Percentiles rank a stretch among this genome's conserved stretches.
phyloP scores from a whole-genome alignment of 2,329 filamentous ascomycete genomes.

The Clarireedia sp. region DNA sequence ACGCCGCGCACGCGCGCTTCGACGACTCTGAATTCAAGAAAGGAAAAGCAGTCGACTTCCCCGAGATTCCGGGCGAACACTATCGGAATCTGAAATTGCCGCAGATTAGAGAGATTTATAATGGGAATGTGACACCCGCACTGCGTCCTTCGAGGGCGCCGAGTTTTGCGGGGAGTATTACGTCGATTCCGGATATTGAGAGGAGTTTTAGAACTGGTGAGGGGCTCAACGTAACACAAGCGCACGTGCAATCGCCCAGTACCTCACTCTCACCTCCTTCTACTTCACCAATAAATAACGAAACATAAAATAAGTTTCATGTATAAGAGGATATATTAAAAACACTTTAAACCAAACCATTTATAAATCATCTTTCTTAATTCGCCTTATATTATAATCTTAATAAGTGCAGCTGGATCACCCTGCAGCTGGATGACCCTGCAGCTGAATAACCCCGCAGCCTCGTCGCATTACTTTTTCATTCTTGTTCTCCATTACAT shows the following conservation, averaged over 20 bases:
- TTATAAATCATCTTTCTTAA: too few relatives aligned
- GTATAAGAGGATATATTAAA: too few relatives aligned
- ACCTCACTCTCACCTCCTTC: not conserved
- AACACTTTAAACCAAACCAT: too few relatives aligned
- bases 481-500: too few relatives aligned
- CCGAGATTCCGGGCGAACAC: constrained; percentile 47
- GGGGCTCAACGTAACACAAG: not conserved
- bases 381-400: too few relatives aligned
- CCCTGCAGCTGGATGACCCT: too few relatives aligned
- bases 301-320: too few relatives aligned
- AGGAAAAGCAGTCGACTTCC: constrained; percentile 42
- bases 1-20: constrained; percentile 39
- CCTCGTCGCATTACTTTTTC: too few relatives aligned
- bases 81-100: constrained; percentile 36
- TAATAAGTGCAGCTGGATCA: too few relatives aligned
- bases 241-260: not conserved
- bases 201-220: not conserved
- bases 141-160: constrained; percentile 31
- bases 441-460: too few relatives aligned
- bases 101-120: constrained; percentile 36
- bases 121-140: constrained; percentile 28
- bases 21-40: constrained; percentile 42
- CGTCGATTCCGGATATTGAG: not conserved
- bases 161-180: constrained; percentile 29
- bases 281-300: too few relatives aligned